A percentile compares a stretch with the other conserved stretches of the same genome.
Evolutionary conservation across 768 basidiomycete species (phyloP).

Genomic region (Pilatotrama ljubarskyi): DNA sequence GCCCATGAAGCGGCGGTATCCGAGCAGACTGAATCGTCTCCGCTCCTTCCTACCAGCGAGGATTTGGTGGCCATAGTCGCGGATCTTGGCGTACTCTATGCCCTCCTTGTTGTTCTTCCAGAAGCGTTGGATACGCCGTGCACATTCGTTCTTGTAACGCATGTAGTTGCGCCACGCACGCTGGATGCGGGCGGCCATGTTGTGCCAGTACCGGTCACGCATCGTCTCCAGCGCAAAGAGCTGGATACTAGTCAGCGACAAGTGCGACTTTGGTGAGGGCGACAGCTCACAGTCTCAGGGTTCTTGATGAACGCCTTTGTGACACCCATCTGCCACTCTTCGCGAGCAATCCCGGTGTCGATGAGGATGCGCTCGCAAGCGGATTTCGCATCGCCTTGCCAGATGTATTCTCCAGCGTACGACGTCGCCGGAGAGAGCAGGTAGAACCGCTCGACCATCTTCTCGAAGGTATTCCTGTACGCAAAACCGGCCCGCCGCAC

Average conservation of each 20-base stretch:
- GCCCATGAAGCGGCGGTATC: slow-evolving; percentile 92
- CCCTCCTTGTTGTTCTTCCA: slow-evolving; percentile 99
- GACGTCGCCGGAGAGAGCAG: slow-evolving; percentile 92
- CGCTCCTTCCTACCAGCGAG: slow-evolving; percentile 92
- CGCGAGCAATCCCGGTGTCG: slow-evolving; percentile 93
- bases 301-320: slow-evolving; percentile 99
- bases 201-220: slow-evolving; percentile 99
- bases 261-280: background rate
- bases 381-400: slow-evolving; percentile 87
- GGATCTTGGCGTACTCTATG: slow-evolving; percentile 82
- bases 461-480: slow-evolving; percentile 97
- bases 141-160: slow-evolving; percentile 94
- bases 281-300: slow-evolving; percentile 77
- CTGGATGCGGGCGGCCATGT: slow-evolving; percentile 97
- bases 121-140: slow-evolving; percentile 92
- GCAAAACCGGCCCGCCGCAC: slow-evolving; percentile 98
- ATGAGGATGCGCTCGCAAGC: slow-evolving; percentile 91
- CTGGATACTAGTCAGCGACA: slow-evolving; percentile 38
- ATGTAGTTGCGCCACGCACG: slow-evolving; percentile 95
- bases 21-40: slow-evolving; percentile 87
- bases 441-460: slow-evolving; percentile 99
- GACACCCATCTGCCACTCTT: slow-evolving; percentile 99
- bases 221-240: slow-evolving; percentile 98
- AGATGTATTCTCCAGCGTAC: slow-evolving; percentile 98
- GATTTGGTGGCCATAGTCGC: slow-evolving; percentile 95